phyloP scores from a whole-genome alignment of 768 basidiomycete species.

The Calocera viscosa region DNA sequence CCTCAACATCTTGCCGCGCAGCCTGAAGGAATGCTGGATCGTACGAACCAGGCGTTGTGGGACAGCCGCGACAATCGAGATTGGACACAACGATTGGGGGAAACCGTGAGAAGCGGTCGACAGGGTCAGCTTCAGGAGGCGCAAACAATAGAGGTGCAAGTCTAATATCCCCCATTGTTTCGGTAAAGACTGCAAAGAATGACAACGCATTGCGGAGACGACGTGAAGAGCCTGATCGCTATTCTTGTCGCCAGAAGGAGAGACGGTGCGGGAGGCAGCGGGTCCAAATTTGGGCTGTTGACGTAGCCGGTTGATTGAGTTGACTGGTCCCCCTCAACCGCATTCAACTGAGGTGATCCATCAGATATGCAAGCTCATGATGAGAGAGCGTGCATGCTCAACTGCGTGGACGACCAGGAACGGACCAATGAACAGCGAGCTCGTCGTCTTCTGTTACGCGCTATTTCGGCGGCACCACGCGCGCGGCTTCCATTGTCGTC shows the following conservation, averaged over 20 bases:
- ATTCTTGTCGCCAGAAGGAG: not conserved
- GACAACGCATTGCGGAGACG: not conserved
- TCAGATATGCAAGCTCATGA: not conserved
- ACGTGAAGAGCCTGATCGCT: too few species aligned
- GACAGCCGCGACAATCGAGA: too few species aligned
- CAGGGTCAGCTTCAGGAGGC: not conserved
- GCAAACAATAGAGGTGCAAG: not conserved
- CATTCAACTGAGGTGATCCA: constrained; percentile 3
- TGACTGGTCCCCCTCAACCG: not conserved
- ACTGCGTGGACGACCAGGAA: not conserved
- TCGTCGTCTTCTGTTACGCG: not conserved
- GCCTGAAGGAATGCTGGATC: too few species aligned
- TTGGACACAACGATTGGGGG: not conserved
- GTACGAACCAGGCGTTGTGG: too few species aligned
- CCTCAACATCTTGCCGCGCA: too few species aligned
- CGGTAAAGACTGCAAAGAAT: not conserved
- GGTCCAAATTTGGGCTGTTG: not conserved
- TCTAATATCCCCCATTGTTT: not conserved
- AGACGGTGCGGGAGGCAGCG: too few species aligned
- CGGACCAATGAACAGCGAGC: not conserved
- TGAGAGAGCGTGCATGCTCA: not conserved
- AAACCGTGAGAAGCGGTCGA: constrained; percentile 5
- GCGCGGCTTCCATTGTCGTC: not conserved
- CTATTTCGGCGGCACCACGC: not conserved
- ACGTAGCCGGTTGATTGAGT: not conserved